Evolutionary conservation across 495 filamentous ascomycete genomes (phyloP), one percentile per base, ranked within the genome.

Genomic region (Penicillium mononematosum): DNA sequence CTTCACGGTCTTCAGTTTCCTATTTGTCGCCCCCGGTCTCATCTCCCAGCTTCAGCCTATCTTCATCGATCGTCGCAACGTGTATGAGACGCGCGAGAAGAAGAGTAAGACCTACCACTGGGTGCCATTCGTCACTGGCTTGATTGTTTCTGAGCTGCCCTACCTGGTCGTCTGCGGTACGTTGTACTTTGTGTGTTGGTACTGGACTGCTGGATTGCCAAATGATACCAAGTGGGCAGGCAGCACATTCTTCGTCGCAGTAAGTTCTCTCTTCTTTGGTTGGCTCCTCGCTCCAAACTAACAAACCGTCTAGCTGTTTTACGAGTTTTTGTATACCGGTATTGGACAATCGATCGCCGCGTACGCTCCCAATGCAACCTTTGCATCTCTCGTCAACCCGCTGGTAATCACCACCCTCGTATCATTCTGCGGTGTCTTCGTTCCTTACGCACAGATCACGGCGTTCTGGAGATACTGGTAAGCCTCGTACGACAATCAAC

Each of bases 401-500:
- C 73, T 83, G 45, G 61, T 86, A 48, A 60, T 80, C 43, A 78
- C 75, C 58, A 75, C 77, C 41, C 74, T 87, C 57, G 75, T 71
- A 48, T 76, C 77, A 50, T 75, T 83, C 60, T 84, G 83, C 58
- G 68, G 72, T 56, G 72, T 73, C 7, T 55, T 70, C 41, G 68
- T 69, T 11, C 70, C 70, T 2, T 69, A 73, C 51, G 45, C 51
- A 8, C 66, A 74, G 51, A 85, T 87, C 22, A 71, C 75, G 31
- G 79, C 70, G 3, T 77, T 88, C 51, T 87, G 85, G 51, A 72
- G 79, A 22, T 90, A 89, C 79, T 90, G 44, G 53, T 41, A 50
- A 56, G 24, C 24, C 24, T 24, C 24, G 4, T 24, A 5, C 24
- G 4, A 24, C 24, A 5, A 24, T 24, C 24, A 24, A 24, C 24